Evolutionary conservation across 2,329 filamentous ascomycete species (phyloP).

Genomic region (Epichloe gansuensis): DNA sequence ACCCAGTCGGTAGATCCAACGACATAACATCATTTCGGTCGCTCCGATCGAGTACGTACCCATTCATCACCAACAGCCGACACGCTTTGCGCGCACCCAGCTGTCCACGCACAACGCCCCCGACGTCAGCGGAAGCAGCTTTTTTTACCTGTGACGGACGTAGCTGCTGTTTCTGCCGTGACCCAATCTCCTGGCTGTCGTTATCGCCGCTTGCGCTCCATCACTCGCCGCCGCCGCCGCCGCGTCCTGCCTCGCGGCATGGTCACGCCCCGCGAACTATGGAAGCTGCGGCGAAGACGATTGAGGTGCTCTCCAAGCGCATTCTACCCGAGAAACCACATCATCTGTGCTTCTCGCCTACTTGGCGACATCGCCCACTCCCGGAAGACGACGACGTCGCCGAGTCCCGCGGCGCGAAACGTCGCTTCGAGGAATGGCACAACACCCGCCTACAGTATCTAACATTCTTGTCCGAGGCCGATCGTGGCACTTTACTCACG

Average conservation of each 20-base stretch:
- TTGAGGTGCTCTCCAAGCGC: constrained; percentile 38
- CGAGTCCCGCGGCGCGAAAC: constrained; percentile 6
- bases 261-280: constrained; percentile 32
- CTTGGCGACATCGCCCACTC: constrained; percentile 33
- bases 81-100: neutral
- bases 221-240: constrained; percentile 1
- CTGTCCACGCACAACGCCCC: neutral
- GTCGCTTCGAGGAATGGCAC: constrained; percentile 35
- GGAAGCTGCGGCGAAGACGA: constrained; percentile 46
- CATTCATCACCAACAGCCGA: neutral
- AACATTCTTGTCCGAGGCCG: constrained; percentile 43
- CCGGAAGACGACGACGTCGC: constrained; percentile 24
- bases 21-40: neutral
- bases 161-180: neutral
- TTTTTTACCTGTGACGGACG: neutral
- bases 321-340: constrained; percentile 40
- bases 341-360: constrained; percentile 36
- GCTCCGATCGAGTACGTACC: constrained; percentile 1
- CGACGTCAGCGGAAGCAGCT: neutral
- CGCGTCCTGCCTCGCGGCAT: constrained; percentile 19
- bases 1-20: neutral
- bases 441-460: constrained; percentile 40
- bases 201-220: neutral
- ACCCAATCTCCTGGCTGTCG: neutral
- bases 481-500: constrained; percentile 44